Evolutionary conservation across 2,329 filamentous ascomycete species (phyloP), one percentile per base, ranked within the genome.

Genomic region (Hymenoscyphus repandus): DNA sequence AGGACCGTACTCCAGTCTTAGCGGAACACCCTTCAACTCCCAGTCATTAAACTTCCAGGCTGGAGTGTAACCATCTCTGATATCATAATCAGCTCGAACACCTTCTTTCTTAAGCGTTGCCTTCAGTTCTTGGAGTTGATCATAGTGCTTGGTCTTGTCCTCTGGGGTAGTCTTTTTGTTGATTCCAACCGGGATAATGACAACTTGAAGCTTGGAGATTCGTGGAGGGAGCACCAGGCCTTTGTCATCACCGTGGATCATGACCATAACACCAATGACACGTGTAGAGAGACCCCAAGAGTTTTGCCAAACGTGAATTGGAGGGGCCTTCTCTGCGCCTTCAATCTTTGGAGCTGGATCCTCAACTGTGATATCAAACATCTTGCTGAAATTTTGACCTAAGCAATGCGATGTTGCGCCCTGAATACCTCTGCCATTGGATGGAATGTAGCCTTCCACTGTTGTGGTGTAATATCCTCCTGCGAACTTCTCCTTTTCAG

Each of bases 41-140:
- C 90, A 96, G 72, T 99, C 91, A 72, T 95, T 95, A 77, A 99
- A 99, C 72, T 99, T 99, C 85, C 88, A 97, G 58, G 90, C 90
- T 36, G 93, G 91, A 54, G 90, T 83, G 70, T 97, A 96, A 59
- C 87, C 88, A 46, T 97, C 92, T 53, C 95, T 85, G 67, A 83
- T 79, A 67, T 99, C 93, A 46, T 85, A 81, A 58, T 95, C 86
- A 52, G 82, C 80, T 52, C 93, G 88, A 36, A 99, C 75, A 50
- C 85, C 85, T 17, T 79, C 86, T 54, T 82, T 83, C 65, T 82
- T 82, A 45, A 99, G 78, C 10, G 81, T 78, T 32, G 76, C 71
- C 45, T 81, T 79, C 54, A 99, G 79, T 44, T 80, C 79, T 45
- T 90, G 80, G 49, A 95, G 78, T 67, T 91, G 82, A 51, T 84